Percentiles rank a stretch among this genome's conserved stretches.
These are phyloP conservation scores for Neurospora hispaniola DNA, from an alignment of 495 filamentous ascomycete genomes.

Conservation along the genomic window DNA sequence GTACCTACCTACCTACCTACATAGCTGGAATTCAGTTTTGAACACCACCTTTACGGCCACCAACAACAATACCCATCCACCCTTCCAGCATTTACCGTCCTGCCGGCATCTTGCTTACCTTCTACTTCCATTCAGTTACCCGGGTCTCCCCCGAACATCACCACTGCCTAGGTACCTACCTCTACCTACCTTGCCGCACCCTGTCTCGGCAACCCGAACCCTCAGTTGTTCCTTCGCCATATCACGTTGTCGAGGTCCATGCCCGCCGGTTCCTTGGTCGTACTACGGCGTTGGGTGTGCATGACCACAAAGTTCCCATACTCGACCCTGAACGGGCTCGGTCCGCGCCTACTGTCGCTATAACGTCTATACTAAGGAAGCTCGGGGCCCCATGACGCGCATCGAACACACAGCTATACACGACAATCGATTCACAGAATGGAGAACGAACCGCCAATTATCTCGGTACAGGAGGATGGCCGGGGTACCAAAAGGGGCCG, in stretches of 20 bases:
- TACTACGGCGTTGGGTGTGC: neutral
- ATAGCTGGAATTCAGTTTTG: neutral
- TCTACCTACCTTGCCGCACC: neutral
- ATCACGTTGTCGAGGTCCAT: neutral
- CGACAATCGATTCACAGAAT: constrained; percentile 22
- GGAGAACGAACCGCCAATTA: constrained; percentile 31
- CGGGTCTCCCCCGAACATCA: neutral
- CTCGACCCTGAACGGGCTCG: neutral
- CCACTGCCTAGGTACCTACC: neutral
- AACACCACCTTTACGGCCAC: neutral
- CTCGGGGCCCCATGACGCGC: constrained; percentile 12
- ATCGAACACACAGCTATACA: constrained; percentile 6
- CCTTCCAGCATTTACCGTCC: neutral
- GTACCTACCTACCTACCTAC: neutral
- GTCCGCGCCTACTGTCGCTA: neutral
- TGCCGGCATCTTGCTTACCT: neutral
- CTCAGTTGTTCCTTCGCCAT: neutral
- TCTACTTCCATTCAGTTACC: neutral
- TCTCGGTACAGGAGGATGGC: constrained; percentile 24
- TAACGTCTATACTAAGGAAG: neutral
- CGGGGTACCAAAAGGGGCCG: constrained; percentile 30
- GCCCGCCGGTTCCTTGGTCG: neutral
- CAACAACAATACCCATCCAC: neutral
- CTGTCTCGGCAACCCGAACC: neutral
- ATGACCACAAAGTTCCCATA: neutral